Base-by-base conservation (phyloP, 2,329 filamentous ascomycete genomes). In the Penicillium sp. region DNA sequence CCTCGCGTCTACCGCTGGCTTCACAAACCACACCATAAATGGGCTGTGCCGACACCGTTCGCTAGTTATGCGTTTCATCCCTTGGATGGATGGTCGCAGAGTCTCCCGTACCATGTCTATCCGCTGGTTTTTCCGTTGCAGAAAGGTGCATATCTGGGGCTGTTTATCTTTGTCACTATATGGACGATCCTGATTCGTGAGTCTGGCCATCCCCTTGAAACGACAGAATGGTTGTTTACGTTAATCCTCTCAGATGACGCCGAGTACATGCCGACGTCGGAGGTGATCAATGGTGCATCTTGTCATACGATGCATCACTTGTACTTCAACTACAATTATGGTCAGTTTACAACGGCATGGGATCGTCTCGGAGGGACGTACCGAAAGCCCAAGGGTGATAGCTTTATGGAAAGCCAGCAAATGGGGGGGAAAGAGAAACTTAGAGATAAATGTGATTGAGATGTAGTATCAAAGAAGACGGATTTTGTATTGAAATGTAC, bases 1-100 rank as follows among this genome's bases (percentile, higher is more conserved):
- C 89, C 89, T 5, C 69, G 76, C 34, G 70, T 94, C 62, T 97
- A 97, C 83, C 94, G 92, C 79, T 81, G 80, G 66, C 82, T 97
- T 45, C 93, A 97, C 83, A 97, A 97, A 83, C 88, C 91, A 61
- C 93, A 97, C 77, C 93, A 97, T 85, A 97, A 96, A 81, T 97
- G 93, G 93, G 96, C 97, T 76, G 94, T 97, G 88, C 92, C 93
- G 9, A 96, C 91, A 0, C 93, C 93, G 0, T 97, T 85, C 73
- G 92, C 93, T 22, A 91, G 88, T 66, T 89, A 96, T 71, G 93
- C 93, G 51, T 97, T 97, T 82, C 91, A 97, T 78, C 92, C 93
- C 0, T 72, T 97, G 43, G 93, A 97, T 71, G 93, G 93, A 66
- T 97, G 88, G 76, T 81, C 85, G 7, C 93, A 97, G 79, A 89